A percentile compares a stretch with the other conserved stretches of the same genome.
phyloP scores from a whole-genome alignment of 2,329 filamentous ascomycete species.

The Diaporthe capsici region DNA sequence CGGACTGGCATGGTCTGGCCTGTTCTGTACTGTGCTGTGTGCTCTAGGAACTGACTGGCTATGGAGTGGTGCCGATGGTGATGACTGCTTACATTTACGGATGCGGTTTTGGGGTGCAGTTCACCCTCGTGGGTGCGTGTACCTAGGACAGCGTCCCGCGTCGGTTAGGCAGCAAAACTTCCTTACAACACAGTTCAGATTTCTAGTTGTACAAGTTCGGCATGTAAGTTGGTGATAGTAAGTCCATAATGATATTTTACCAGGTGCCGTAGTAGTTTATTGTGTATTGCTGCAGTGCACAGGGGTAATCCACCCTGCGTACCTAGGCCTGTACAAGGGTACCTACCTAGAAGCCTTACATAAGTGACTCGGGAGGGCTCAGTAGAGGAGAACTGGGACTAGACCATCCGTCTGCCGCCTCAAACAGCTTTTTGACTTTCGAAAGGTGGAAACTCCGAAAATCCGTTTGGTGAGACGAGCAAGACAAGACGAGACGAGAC shows the following conservation, averaged over 20 bases:
- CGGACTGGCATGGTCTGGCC: background rate
- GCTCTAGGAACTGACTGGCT: background rate
- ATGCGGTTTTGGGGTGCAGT: slow-evolving; percentile 1
- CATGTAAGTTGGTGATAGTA: no score
- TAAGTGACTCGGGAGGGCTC: background rate
- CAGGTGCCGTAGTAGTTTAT: no score
- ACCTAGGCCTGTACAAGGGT: background rate
- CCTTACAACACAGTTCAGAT: background rate
- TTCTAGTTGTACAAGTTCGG: no score
- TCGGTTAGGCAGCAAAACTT: background rate
- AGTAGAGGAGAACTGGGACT: no score
- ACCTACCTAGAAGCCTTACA: background rate
- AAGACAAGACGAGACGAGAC: slow-evolving; percentile 12
- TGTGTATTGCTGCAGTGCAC: background rate
- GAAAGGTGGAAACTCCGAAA: slow-evolving; percentile 16
- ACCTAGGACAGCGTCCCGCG: no score
- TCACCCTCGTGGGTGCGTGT: background rate
- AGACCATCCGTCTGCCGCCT: slow-evolving; percentile 24
- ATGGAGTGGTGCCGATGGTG: background rate
- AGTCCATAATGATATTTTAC: no score
- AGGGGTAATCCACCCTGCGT: no score
- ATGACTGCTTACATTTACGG: background rate
- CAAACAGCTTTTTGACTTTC: slow-evolving; percentile 13
- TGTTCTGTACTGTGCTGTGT: background rate
- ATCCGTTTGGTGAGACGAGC: slow-evolving; percentile 4